A percentile compares a stretch with the other conserved stretches of the same genome.
Conservation (phyloP, 2,329 filamentous ascomycete species). For the Chlorencoelia australis region DNA sequence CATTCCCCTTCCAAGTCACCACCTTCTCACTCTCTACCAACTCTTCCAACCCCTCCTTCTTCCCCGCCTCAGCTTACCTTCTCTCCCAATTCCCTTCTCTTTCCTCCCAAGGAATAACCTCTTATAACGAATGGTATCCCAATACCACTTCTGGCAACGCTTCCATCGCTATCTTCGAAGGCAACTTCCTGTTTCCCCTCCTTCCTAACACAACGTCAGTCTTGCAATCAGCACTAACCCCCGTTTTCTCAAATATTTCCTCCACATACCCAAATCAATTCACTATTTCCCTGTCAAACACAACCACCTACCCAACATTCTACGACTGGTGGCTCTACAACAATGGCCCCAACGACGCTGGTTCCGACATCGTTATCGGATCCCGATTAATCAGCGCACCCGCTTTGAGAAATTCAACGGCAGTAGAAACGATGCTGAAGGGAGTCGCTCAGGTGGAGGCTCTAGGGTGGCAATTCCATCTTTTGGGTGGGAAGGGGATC, state of each 20-base stretch:
- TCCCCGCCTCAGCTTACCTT: slow-evolving; percentile 37
- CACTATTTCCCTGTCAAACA: slow-evolving; percentile 2
- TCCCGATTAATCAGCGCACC: slow-evolving; percentile 36
- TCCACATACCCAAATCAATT: slow-evolving; percentile 24
- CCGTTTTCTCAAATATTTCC: slow-evolving; percentile 31
- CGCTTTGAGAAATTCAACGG: slow-evolving; percentile 28
- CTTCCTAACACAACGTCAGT: slow-evolving; percentile 27
- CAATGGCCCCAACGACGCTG: slow-evolving; percentile 33
- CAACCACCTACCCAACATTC: slow-evolving; percentile 13
- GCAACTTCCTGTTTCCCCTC: slow-evolving; percentile 28
- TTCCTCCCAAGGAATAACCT: slow-evolving; percentile 39
- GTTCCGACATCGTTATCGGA: slow-evolving; percentile 29
- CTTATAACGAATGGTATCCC: slow-evolving; percentile 17
- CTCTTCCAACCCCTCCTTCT: slow-evolving; percentile 31
- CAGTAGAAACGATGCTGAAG: slow-evolving; percentile 31
- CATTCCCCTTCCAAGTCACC: slow-evolving; percentile 23
- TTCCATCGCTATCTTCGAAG: slow-evolving; percentile 23
- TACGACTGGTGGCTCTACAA: slow-evolving; percentile 14
- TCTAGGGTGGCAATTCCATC: slow-evolving; percentile 26
- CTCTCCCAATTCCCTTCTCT: slow-evolving; percentile 37
- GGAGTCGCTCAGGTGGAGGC: slow-evolving; percentile 25
- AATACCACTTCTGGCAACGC: slow-evolving; percentile 31
- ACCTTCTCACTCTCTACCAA: slow-evolving; percentile 24
- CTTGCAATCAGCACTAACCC: slow-evolving; percentile 24
- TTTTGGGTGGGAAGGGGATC: slow-evolving; percentile 37